Percentiles rank a stretch among this genome's conserved stretches.
Conservation (phyloP, 2,329 filamentous ascomycete species). For the Metarhizium robertsii region DNA sequence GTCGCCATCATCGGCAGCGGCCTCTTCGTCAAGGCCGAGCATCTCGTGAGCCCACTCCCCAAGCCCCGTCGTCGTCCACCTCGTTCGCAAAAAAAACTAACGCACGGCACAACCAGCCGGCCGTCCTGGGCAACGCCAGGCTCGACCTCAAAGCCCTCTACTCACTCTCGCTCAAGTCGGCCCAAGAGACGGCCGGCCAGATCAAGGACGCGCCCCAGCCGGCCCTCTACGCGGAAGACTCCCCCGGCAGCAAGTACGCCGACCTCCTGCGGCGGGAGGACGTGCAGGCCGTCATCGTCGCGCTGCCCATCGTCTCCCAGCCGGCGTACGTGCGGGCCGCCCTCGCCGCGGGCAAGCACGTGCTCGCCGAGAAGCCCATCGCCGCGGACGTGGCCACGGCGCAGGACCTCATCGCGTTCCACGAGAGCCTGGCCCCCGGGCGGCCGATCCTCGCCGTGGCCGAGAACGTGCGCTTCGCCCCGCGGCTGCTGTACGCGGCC, state of each 20-base stretch:
- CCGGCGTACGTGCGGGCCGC: conserved; percentile 48
- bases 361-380: conserved; percentile 61
- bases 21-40: conserved; percentile 51
- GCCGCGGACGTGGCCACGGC: conserved; percentile 45
- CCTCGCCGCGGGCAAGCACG: conserved; percentile 57
- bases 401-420: conserved; percentile 28
- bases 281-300: conserved; percentile 45
- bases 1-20: conserved; percentile 55
- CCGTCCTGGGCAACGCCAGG: conserved; percentile 12
- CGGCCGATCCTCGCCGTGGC: conserved; percentile 46
- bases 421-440: conserved; percentile 9
- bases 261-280: conserved; percentile 45
- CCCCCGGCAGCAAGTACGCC: conserved; percentile 34
- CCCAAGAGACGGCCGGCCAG: conserved; percentile 33
- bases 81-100: too few species aligned
- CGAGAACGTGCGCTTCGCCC: conserved; percentile 63
- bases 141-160: conserved; percentile 56
- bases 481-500: conserved; percentile 43
- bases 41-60: conserved; percentile 32
- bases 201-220: conserved; percentile 18
- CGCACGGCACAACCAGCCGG: background rate
- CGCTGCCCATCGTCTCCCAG: conserved; percentile 54
- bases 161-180: conserved; percentile 51
- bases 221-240: conserved; percentile 50
- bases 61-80: too few species aligned